Percentiles rank a stretch among this genome's conserved stretches.
These are phyloP conservation scores for Mediolabrus comicus DNA, from an alignment of 108 stramenopile species.

Conservation along the genomic window DNA sequence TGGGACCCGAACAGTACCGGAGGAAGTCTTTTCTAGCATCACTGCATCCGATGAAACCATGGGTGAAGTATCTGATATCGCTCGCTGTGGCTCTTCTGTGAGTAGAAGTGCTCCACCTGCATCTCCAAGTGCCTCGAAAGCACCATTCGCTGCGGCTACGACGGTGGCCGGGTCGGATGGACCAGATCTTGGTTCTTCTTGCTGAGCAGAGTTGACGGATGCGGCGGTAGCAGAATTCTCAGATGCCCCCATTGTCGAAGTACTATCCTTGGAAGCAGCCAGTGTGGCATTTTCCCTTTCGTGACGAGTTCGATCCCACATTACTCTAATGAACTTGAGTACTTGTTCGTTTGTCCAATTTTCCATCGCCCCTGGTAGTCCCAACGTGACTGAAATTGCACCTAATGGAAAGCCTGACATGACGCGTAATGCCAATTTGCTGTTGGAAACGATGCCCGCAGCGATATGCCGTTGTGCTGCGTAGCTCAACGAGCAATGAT, in stretches of 20 bases:
- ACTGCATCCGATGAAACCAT: slow-evolving; percentile 65
- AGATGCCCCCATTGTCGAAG: neutral
- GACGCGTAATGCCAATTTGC: slow-evolving; percentile 50
- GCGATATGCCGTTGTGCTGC: slow-evolving; percentile 85
- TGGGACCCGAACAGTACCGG: slow-evolving; percentile 54
- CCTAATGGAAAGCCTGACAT: slow-evolving; percentile 77
- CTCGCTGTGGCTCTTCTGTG: slow-evolving; percentile 50
- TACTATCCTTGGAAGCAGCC: slow-evolving; percentile 1
- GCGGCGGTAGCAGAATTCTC: slow-evolving; percentile 2
- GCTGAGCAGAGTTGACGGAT: slow-evolving; percentile 11
- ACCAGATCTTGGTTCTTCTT: slow-evolving; percentile 36
- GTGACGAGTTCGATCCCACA: slow-evolving; percentile 70
- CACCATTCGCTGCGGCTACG: slow-evolving; percentile 72
- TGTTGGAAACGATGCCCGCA: slow-evolving; percentile 83
- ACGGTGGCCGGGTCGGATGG: slow-evolving; percentile 78
- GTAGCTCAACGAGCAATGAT: slow-evolving; percentile 75
- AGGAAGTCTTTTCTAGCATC: slow-evolving; percentile 69
- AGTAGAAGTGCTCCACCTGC: slow-evolving; percentile 57
- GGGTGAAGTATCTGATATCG: slow-evolving; percentile 58
- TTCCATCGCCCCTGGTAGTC: slow-evolving; percentile 71
- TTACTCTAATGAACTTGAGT: slow-evolving; percentile 72
- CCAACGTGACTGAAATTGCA: slow-evolving; percentile 74
- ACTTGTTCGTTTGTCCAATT: slow-evolving; percentile 81
- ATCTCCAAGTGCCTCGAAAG: slow-evolving; percentile 67
- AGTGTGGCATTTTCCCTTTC: slow-evolving; percentile 25